Percentiles rank a stretch among this genome's conserved stretches.
Evolutionary conservation across 768 basidiomycete species (phyloP).

Genomic region (Dioszegia aurantiaca): DNA sequence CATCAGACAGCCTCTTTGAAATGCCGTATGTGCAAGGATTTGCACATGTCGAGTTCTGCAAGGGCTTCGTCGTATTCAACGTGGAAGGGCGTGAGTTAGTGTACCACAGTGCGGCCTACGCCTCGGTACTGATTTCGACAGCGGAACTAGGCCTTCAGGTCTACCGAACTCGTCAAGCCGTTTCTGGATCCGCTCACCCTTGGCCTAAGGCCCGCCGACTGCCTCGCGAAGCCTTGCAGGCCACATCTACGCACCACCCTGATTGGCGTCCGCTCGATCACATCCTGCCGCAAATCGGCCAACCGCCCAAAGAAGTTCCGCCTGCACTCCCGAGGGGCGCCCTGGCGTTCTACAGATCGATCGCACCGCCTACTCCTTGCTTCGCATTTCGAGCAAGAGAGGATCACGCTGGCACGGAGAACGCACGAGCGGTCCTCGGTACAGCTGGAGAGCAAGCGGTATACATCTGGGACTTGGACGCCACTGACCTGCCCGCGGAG

Average conservation of each 20-base stretch:
- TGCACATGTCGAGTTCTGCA: constrained; percentile 39
- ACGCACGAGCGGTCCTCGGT: constrained; percentile 28
- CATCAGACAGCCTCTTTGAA: constrained; percentile 19
- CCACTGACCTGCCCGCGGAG: constrained; percentile 16
- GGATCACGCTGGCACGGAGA: constrained; percentile 21
- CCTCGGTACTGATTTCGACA: background rate
- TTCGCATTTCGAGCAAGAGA: constrained; percentile 36
- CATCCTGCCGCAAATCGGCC: background rate
- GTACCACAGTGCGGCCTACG: no score
- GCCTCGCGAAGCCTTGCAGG: background rate
- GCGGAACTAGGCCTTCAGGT: constrained; percentile 28
- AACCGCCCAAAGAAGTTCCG: background rate
- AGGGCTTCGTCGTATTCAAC: constrained; percentile 39
- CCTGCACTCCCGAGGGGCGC: constrained; percentile 32
- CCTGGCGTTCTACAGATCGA: constrained; percentile 27
- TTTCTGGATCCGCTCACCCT: constrained; percentile 14
- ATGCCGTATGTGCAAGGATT: constrained; percentile 17
- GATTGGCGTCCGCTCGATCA: background rate
- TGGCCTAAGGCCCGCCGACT: background rate
- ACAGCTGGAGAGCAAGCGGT: constrained; percentile 27
- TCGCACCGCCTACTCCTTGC: constrained; percentile 30
- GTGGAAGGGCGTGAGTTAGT: constrained; percentile 21
- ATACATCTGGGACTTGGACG: constrained; percentile 39
- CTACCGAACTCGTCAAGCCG: constrained; percentile 31
- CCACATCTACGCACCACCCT: background rate